Conservation (phyloP, 2,329 filamentous ascomycete species). For the Akanthomyces lecanii region DNA sequence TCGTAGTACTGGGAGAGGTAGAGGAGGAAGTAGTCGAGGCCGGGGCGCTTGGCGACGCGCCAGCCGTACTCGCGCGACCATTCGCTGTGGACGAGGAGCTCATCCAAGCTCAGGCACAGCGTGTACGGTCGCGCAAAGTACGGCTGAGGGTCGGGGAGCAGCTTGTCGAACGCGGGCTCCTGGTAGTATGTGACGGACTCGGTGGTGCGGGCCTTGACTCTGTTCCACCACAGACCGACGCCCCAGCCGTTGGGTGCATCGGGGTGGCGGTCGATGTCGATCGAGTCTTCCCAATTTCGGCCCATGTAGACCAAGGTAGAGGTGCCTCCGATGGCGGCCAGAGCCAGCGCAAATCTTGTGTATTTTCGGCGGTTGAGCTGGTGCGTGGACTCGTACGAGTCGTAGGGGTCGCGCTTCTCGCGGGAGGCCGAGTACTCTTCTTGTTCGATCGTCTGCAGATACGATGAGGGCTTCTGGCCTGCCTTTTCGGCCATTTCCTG, state of each 20-base stretch:
- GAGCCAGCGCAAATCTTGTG: conserved; percentile 69
- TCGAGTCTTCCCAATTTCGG: conserved; percentile 80
- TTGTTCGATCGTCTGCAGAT: conserved; percentile 33
- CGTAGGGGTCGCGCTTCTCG: conserved; percentile 48
- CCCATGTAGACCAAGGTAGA: conserved; percentile 70
- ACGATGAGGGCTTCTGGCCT: conserved; percentile 25
- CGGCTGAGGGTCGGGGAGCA: conserved; percentile 78
- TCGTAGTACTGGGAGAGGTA: conserved; percentile 98
- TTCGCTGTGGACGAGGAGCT: conserved; percentile 89
- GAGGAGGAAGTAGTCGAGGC: conserved; percentile 93
- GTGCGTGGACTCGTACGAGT: conserved; percentile 85
- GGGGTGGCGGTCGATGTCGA: conserved; percentile 64
- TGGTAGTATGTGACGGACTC: conserved; percentile 88
- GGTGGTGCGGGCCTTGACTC: conserved; percentile 68
- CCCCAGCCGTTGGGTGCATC: conserved; percentile 79
- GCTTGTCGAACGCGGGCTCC: conserved; percentile 89
- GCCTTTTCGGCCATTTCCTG: conserved; percentile 59
- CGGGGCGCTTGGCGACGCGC: conserved; percentile 90
- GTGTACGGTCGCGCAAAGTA: conserved; percentile 84
- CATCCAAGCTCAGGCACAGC: conserved; percentile 85
- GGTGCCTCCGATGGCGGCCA: conserved; percentile 52
- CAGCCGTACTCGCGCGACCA: conserved; percentile 94
- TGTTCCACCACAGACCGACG: conserved; percentile 70
- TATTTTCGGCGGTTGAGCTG: conserved; percentile 75
- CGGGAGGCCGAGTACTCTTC: conserved; percentile 32